phyloP scores from a whole-genome alignment of 2,329 filamentous ascomycete genomes.

The Escovopsis sp. region DNA sequence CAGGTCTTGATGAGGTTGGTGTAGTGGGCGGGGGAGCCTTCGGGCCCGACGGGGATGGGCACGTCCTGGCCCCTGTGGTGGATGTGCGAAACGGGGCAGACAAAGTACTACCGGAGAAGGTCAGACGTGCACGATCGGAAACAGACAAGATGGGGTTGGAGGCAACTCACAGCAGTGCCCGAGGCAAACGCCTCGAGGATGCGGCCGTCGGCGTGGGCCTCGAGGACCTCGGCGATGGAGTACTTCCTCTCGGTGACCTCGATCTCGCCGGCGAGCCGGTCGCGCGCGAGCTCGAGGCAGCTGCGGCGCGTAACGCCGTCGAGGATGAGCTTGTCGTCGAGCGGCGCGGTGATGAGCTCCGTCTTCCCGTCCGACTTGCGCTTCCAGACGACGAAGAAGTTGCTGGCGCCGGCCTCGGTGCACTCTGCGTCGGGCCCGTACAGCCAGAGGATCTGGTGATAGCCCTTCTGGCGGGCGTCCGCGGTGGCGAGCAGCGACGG shows the following conservation, averaged over 20 bases:
- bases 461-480: constrained; percentile 59
- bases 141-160: background rate
- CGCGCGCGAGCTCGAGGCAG: constrained; percentile 55
- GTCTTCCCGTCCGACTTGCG: constrained; percentile 30
- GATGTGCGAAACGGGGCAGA: constrained; percentile 52
- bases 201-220: constrained; percentile 58
- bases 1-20: constrained; percentile 50
- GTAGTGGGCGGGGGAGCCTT: constrained; percentile 34
- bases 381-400: constrained; percentile 79
- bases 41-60: constrained; percentile 41
- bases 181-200: constrained; percentile 74
- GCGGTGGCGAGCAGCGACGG: constrained; percentile 64
- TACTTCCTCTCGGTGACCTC: constrained; percentile 73
- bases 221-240: constrained; percentile 61
- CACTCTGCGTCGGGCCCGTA: constrained; percentile 65
- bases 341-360: constrained; percentile 65
- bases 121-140: constrained; percentile 7
- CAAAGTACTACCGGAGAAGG: constrained; percentile 40
- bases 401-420: constrained; percentile 82
- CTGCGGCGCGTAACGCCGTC: constrained; percentile 78
- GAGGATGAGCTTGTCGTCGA: constrained; percentile 71
- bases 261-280: constrained; percentile 41
- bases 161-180: constrained; percentile 60
- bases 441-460: constrained; percentile 86
- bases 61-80: constrained; percentile 52